Conservation (phyloP, 2,329 filamentous ascomycete species). For the Neocucurbitaria cava region DNA sequence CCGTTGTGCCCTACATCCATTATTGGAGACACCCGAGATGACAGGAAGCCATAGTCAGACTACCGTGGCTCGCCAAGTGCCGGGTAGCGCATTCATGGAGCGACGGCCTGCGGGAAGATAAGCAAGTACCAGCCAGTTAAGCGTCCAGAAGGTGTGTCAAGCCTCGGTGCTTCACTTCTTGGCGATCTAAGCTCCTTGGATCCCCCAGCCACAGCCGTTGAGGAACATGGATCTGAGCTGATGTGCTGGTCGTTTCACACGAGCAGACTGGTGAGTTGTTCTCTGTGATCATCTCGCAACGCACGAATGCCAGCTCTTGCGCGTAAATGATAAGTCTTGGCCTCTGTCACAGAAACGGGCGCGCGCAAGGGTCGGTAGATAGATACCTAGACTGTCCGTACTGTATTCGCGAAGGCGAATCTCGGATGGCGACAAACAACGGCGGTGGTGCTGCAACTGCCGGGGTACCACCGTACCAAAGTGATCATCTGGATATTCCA, state of each 20-base stretch:
- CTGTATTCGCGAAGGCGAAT: not conserved
- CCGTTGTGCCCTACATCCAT: not conserved
- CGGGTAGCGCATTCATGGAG: not conserved
- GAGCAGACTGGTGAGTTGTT: slow-evolving; percentile 7
- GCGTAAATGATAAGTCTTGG: not conserved
- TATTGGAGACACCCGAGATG: slow-evolving; percentile 21
- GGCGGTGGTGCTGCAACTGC: not conserved
- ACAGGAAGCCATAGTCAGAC: slow-evolving; percentile 6
- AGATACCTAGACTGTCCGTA: not conserved
- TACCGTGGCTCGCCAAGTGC: slow-evolving; percentile 3
- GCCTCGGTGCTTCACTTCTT: slow-evolving; percentile 35
- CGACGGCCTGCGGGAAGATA: slow-evolving; percentile 14
- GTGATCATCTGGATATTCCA: not conserved
- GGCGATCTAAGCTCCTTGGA: slow-evolving; percentile 29
- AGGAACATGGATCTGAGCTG: not conserved
- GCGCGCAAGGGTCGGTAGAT: not conserved
- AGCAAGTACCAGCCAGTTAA: slow-evolving; percentile 28
- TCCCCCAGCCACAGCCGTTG: slow-evolving; percentile 29
- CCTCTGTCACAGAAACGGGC: not conserved
- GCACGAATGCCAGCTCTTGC: not conserved
- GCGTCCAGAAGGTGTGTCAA: slow-evolving; percentile 27
- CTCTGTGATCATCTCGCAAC: not conserved
- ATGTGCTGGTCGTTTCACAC: not conserved
- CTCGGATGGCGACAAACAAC: not conserved
- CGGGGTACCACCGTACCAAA: not conserved